Conservation (phyloP, 2,329 filamentous ascomycete species). For the Fusarium veterinarium region DNA sequence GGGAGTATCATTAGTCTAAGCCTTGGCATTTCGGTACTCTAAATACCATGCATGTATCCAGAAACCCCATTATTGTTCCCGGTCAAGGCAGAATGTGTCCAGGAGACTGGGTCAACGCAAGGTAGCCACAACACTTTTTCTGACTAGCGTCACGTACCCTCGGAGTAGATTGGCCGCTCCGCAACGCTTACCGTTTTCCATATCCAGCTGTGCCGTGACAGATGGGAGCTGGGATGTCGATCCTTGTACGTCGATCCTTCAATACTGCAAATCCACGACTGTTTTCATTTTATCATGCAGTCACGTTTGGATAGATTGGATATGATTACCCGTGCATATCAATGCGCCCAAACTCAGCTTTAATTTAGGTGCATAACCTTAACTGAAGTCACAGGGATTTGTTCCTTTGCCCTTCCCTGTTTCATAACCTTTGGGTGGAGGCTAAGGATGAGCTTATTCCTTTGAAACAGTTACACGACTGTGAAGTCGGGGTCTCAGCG, state of each 20-base stretch:
- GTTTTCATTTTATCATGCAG: neutral
- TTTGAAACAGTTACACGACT: neutral
- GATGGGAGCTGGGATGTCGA: no score
- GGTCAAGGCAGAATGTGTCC: neutral
- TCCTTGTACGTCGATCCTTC: neutral
- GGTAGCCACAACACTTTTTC: neutral
- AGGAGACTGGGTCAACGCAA: neutral
- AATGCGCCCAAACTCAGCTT: neutral
- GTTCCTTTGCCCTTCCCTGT: neutral
- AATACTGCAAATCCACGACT: neutral
- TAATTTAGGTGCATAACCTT: neutral
- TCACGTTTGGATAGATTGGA: neutral
- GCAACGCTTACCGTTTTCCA: neutral
- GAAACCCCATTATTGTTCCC: neutral
- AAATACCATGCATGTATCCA: neutral
- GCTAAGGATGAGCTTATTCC: neutral
- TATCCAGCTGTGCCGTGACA: neutral
- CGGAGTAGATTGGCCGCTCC: neutral
- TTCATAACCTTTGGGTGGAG: neutral
- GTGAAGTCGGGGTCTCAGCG: neutral
- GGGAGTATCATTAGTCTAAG: fast-evolving
- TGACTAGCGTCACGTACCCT: neutral
- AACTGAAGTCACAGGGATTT: neutral
- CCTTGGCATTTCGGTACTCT: neutral
- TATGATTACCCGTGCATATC: neutral